Percentiles rank a stretch among this genome's conserved stretches.
These are phyloP conservation scores for Ustilago bromivora DNA, from an alignment of 1,284 basidiomycete genomes.

Conservation along the genomic window DNA sequence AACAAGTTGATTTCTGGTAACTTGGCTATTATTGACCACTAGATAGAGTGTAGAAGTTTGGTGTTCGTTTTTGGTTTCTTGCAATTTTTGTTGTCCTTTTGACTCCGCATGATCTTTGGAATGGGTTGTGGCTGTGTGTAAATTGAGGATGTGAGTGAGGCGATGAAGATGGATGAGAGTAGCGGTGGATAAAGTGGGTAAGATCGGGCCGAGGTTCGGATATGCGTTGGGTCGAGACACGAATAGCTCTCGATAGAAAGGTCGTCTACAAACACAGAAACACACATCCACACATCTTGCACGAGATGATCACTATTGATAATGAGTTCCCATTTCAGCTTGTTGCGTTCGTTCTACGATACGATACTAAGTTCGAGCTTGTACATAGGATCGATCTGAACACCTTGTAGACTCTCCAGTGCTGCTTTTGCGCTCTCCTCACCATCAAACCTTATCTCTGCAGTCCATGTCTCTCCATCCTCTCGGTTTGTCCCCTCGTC, in stretches of 20 bases:
- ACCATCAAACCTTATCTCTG: slow-evolving; percentile 77
- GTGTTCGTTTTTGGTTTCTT: slow-evolving; percentile 1
- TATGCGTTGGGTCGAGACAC: no score
- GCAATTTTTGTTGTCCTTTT: background rate
- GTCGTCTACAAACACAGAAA: no score
- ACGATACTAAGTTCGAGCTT: slow-evolving; percentile 12
- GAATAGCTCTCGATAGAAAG: no score
- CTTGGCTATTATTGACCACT: slow-evolving; percentile 70
- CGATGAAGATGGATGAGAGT: no score
- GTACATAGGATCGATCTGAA: slow-evolving; percentile 78
- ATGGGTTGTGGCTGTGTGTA: background rate
- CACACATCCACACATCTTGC: background rate
- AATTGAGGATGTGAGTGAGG: no score
- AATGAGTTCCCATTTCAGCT: background rate
- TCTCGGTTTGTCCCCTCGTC: background rate
- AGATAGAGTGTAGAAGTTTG: slow-evolving; percentile 10
- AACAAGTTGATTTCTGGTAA: slow-evolving; percentile 75
- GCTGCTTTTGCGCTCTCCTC: slow-evolving; percentile 79
- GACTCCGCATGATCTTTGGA: background rate
- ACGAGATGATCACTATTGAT: background rate
- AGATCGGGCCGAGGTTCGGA: no score
- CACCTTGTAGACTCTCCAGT: slow-evolving; percentile 81
- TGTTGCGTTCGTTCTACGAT: background rate
- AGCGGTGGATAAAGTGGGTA: no score
- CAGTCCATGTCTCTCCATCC: slow-evolving; percentile 74